These are phyloP conservation scores for Podospora fimiseda DNA, from an alignment of 495 filamentous ascomycete species.

Conservation along the genomic window DNA sequence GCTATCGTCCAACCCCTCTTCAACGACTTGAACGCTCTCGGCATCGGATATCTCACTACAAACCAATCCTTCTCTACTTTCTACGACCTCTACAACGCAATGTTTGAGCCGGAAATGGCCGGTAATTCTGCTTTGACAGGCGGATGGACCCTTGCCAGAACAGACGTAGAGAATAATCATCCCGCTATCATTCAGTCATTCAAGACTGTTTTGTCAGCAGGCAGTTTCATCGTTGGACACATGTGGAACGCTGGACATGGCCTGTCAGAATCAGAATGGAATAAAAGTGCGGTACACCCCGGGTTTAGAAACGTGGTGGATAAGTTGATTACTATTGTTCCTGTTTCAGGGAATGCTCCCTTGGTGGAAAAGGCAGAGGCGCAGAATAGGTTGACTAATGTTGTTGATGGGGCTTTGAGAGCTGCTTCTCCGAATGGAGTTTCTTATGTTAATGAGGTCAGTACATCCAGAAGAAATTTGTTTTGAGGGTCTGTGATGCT, in stretches of 20 bases:
- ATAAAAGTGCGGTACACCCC: constrained; percentile 34
- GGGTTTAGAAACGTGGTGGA: constrained; percentile 40
- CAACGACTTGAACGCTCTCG: constrained; percentile 33
- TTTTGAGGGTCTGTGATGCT: no score
- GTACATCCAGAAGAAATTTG: no score
- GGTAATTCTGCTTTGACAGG: constrained; percentile 40
- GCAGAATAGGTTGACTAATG: constrained; percentile 35
- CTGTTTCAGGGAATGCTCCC: constrained; percentile 26
- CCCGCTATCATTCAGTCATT: constrained; percentile 37
- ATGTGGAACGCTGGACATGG: constrained; percentile 43
- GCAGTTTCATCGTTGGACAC: constrained; percentile 43
- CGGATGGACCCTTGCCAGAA: constrained; percentile 38
- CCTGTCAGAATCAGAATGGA: constrained; percentile 23
- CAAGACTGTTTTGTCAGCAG: constrained; percentile 27
- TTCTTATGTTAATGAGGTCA: constrained; percentile 43
- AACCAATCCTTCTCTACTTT: constrained; percentile 36
- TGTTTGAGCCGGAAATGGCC: constrained; percentile 42
- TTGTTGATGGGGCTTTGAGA: constrained; percentile 40
- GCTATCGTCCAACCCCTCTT: constrained; percentile 41
- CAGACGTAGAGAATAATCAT: constrained; percentile 37
- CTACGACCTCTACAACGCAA: constrained; percentile 40
- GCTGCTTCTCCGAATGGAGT: constrained; percentile 36
- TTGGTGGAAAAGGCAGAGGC: constrained; percentile 32
- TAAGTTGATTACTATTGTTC: constrained; percentile 42
- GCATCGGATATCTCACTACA: constrained; percentile 27